Conservation (phyloP, 768 basidiomycete genomes). For the Neoboletus subvelutipes region DNA sequence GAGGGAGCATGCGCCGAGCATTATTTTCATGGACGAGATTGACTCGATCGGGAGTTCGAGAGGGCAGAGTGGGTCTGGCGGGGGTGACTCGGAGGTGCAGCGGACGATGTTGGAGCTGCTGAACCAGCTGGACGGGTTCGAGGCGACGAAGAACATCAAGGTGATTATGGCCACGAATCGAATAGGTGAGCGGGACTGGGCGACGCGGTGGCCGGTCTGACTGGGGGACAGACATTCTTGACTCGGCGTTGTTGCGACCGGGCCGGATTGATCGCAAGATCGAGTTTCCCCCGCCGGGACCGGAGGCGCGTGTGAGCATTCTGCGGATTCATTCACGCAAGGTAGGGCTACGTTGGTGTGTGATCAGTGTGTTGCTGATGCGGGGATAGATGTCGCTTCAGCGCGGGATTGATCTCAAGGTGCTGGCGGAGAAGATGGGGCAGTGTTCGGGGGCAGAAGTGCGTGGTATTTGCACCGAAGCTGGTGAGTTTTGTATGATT, state of each 20-base stretch:
- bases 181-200: slow-evolving; percentile 53
- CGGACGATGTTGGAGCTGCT: slow-evolving; percentile 87
- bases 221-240: slow-evolving; percentile 72
- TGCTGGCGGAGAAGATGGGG: slow-evolving; percentile 98
- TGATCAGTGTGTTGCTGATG: not conserved
- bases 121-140: slow-evolving; percentile 89
- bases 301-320: slow-evolving; percentile 96
- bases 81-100: slow-evolving; percentile 88
- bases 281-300: slow-evolving; percentile 97
- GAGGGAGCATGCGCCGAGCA: slow-evolving; percentile 93
- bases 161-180: slow-evolving; percentile 98
- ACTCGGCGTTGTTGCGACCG: slow-evolving; percentile 88
- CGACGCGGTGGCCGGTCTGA: slow-evolving; percentile 3
- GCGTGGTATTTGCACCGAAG: slow-evolving; percentile 95
- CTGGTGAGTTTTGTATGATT: slow-evolving; percentile 55
- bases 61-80: slow-evolving; percentile 75
- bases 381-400: slow-evolving; percentile 86
- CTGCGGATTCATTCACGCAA: slow-evolving; percentile 96
- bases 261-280: slow-evolving; percentile 98
- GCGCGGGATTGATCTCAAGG: slow-evolving; percentile 94
- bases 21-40: slow-evolving; percentile 99
- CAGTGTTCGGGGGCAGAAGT: slow-evolving; percentile 98
- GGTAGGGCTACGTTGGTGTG: slow-evolving; percentile 36
- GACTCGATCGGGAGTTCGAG: slow-evolving; percentile 94
- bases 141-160: slow-evolving; percentile 81